Base-by-base conservation (phyloP, 768 basidiomycete genomes). In the Suillus cothurnatus region DNA sequence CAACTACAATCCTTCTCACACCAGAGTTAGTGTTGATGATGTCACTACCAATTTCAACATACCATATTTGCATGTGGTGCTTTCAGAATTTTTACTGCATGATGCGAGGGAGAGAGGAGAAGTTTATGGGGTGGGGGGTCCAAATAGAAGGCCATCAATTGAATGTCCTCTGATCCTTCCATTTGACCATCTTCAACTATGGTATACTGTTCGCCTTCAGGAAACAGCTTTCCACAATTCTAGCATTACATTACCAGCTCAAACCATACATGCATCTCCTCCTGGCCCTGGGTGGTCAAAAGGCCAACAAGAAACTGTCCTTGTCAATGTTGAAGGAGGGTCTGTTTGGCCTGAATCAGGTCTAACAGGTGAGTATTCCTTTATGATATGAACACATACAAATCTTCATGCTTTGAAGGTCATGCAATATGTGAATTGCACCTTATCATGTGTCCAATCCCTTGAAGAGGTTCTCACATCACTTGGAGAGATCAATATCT, bases 151-250 rank as follows among this genome's bases (percentile, higher is more conserved):
- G 2, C 47, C 6, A 2, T 49, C 4, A 12, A 49, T 49, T 14
- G 47, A 49, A 0, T 14, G 1, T 50, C 49, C 26, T 28, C 26
- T 15, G 0, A 26, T 50, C 49, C 38, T 63, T 34, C 62, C 55
- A 57, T 63, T 63, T 31, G 61, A 62, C 6, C 5, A 8, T 17
- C 19, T 62, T 41, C 61, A 65, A 53, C 11, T 65, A 28, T 65
- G 64, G 52, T 26, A 32, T 55, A 49, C 53, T 8, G 32, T 55
- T 21, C 15, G 6, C 3, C 12, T 65, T 4, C 64, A 65, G 26
- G 6, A 26, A 26, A 50, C 3, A 3, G 15, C 49, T 17, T 50
- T 50, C 26, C 26, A 50, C 3, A 1, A 50, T 26, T 28, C 26
- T 28, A 26, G 26, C 3, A 17, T 50, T 3, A 8, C 4, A 17